phyloP scores from a whole-genome alignment of 2,329 filamentous ascomycete genomes.

The Alternaria infectoria region DNA sequence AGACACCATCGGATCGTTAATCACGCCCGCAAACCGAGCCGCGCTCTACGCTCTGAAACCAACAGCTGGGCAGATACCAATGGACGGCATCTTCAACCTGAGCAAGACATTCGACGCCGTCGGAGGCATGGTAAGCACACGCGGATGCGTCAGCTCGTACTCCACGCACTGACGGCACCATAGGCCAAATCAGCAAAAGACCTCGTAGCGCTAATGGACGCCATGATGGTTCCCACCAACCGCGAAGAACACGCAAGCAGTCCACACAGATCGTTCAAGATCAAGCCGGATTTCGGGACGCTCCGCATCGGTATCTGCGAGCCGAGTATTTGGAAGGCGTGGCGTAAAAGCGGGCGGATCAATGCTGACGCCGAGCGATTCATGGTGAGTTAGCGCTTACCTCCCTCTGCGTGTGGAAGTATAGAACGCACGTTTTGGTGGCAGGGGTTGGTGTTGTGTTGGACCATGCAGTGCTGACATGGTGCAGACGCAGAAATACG shows the following conservation, averaged over 20 bases:
- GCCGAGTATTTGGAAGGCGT: constrained; percentile 44
- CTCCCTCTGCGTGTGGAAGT: not conserved
- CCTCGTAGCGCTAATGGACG: constrained; percentile 39
- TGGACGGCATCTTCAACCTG: constrained; percentile 45
- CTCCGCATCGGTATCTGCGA: constrained; percentile 46
- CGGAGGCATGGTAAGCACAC: constrained; percentile 38
- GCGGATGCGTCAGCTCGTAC: not conserved
- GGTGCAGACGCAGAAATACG: constrained; percentile 43
- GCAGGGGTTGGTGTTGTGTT: constrained; percentile 4
- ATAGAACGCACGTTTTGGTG: not conserved
- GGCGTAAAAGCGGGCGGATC: constrained; percentile 43
- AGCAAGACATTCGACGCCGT: constrained; percentile 45
- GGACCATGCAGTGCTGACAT: constrained; percentile 15
- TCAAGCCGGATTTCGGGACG: constrained; percentile 40
- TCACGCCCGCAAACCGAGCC: constrained; percentile 49
- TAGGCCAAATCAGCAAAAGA: constrained; percentile 47
- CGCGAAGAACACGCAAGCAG: constrained; percentile 30
- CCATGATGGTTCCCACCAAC: constrained; percentile 41
- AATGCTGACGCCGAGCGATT: constrained; percentile 46
- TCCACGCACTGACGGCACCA: constrained; percentile 1
- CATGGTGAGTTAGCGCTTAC: constrained; percentile 36
- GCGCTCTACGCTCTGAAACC: constrained; percentile 51
- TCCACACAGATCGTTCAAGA: constrained; percentile 37
- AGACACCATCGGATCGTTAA: constrained; percentile 49
- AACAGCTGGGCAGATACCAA: constrained; percentile 43